These are phyloP conservation scores for Saturnispora serradocipensis DNA, from an alignment of 805 yeast genomes.

Conservation along the genomic window DNA sequence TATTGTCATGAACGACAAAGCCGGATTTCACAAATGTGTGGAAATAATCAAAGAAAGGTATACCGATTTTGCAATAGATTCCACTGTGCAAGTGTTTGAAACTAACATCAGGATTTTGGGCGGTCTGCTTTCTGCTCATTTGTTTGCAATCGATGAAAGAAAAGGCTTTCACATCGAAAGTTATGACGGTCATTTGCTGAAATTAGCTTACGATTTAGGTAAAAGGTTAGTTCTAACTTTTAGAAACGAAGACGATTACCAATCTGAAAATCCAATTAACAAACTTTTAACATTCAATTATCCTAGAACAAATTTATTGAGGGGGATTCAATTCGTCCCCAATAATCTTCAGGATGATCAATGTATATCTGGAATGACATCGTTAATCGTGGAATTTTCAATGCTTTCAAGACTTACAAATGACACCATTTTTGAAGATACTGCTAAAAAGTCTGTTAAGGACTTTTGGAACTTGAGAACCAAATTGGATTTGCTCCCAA, in stretches of 20 bases:
- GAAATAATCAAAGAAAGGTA: conserved; percentile 29
- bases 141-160: conserved; percentile 47
- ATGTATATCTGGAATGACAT: conserved; percentile 82
- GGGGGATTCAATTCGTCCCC: conserved; percentile 42
- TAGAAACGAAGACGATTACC: conserved; percentile 27
- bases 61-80: conserved; percentile 47
- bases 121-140: conserved; percentile 69
- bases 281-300: conserved; percentile 41
- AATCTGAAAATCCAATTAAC: background rate
- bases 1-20: conserved; percentile 59
- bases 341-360: conserved; percentile 46
- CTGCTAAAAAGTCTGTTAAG: conserved; percentile 54
- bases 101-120: conserved; percentile 77
- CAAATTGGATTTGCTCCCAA: conserved; percentile 58
- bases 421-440: conserved; percentile 57
- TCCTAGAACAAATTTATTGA: conserved; percentile 65
- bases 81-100: conserved; percentile 83
- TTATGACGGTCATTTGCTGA: conserved; percentile 67
- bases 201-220: conserved; percentile 70
- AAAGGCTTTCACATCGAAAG: conserved; percentile 32
- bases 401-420: conserved; percentile 67
- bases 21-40: conserved; percentile 40
- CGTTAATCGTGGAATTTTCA: conserved; percentile 74
- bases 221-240: conserved; percentile 62
- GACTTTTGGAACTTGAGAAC: conserved; percentile 64